A percentile compares a stretch with the other conserved stretches of the same genome.
These are phyloP conservation scores for Candida sp. DNA, from an alignment of 1,139 yeast species.

Conservation along the genomic window DNA sequence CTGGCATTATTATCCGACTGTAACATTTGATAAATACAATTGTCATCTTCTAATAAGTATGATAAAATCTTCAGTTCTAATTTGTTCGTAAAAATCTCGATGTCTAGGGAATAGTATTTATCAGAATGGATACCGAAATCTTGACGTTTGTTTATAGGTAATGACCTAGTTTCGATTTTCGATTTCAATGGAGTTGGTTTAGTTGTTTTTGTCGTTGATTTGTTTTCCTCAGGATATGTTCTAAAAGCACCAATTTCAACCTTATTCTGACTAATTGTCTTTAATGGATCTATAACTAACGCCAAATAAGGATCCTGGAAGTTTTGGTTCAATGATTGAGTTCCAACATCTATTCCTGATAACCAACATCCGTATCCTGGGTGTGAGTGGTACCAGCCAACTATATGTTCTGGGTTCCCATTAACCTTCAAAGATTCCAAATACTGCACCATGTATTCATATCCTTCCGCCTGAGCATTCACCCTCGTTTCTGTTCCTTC, in stretches of 20 bases:
- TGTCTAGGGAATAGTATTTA: slow-evolving; percentile 66
- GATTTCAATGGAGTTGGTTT: slow-evolving; percentile 2
- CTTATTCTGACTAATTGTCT: slow-evolving; percentile 59
- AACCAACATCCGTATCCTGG: slow-evolving; percentile 98
- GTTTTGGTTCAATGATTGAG: slow-evolving; percentile 80
- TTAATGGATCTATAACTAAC: slow-evolving; percentile 80
- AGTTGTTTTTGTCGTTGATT: slow-evolving; percentile 1
- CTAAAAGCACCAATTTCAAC: slow-evolving; percentile 93
- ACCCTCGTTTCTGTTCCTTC: slow-evolving; percentile 97
- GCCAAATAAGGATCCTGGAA: slow-evolving; percentile 93
- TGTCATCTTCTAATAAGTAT: slow-evolving; percentile 41
- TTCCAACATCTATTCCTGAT: slow-evolving; percentile 85
- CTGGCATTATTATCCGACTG: not conserved
- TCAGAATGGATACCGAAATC: slow-evolving; percentile 74
- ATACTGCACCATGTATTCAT: slow-evolving; percentile 91
- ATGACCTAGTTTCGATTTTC: slow-evolving; percentile 1
- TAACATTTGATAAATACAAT: slow-evolving; percentile 4
- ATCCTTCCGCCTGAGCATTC: slow-evolving; percentile 91
- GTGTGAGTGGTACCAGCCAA: slow-evolving; percentile 97
- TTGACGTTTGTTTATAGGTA: slow-evolving; percentile 45
- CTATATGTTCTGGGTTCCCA: slow-evolving; percentile 55
- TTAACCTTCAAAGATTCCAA: slow-evolving; percentile 55
- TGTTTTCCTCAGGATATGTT: slow-evolving; percentile 56
- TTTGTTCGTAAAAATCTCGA: slow-evolving; percentile 58
- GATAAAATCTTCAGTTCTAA: slow-evolving; percentile 46